Evolutionary conservation across 257 asterid species (phyloP), one percentile per base, ranked within the genome.

Genomic region (Plantago elongata): DNA sequence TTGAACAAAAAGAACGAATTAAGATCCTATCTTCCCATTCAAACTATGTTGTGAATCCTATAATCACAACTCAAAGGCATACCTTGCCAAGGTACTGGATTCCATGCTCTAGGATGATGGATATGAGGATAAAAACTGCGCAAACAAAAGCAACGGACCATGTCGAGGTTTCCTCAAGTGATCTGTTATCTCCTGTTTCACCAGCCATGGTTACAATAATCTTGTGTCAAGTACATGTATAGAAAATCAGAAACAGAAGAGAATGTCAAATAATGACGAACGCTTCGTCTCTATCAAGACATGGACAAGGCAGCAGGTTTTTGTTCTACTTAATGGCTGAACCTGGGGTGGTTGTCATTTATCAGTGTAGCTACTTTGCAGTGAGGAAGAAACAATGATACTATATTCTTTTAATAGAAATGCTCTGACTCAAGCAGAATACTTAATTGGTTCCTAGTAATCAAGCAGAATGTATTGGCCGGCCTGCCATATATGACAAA

Each of bases 71-170:
- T 13, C 13, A 37, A 11, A 5, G 5, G 8, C 57, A 7, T 67
- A 84, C 96, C 86, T 80, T 81, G 27, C 74, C 84, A 59, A 88
- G 87, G 30, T 78, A 76, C 61, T 85, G 83, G 45, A 88, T 88
- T 5, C 85, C 87, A 45, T 84, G 93, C 63, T 89, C 96, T 30
- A 88, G 76, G 5, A 69, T 51, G 43, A 89, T 50, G 11, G 96
- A 89, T 7, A 85, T 72, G 65, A 79, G 44, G 34, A 85, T 77
- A 58, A 88, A 80, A 11, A 80, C 79, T 1, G 90, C 83, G 54
- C 85, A 80, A 48, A 89, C 96, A 14, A 73, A 66, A 13, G 95
- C 96, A 37, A 89, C 88, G 9, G 96, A 86, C 96, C 96, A 89
- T 0, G 96, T 89, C 7, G 96, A 82, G 46, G 96, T 89, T 59